phyloP scores from a whole-genome alignment of 805 yeast genomes.

The Hanseniaspora lindneri region DNA sequence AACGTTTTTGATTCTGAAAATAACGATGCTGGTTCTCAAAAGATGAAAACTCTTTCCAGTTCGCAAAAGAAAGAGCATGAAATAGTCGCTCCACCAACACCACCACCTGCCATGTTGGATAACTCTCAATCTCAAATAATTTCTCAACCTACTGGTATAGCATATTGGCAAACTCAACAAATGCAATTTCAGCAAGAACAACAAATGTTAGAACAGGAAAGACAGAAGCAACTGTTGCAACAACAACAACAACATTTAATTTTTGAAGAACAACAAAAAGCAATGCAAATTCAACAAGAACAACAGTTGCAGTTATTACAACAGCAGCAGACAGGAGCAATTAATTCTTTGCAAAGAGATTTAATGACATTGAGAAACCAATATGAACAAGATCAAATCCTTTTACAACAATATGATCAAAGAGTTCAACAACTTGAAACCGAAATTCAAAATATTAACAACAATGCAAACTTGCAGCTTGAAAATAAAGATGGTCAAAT shows the following conservation, averaged over 20 bases:
- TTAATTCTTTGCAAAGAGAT: constrained; percentile 73
- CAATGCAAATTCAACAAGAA: constrained; percentile 56
- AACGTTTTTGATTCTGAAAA: constrained; percentile 21
- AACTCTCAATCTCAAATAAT: constrained; percentile 33
- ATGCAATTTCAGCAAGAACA: constrained; percentile 63
- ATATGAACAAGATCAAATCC: constrained; percentile 71
- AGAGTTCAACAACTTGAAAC: constrained; percentile 70
- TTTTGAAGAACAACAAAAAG: constrained; percentile 44
- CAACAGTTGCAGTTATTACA: constrained; percentile 59
- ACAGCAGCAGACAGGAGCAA: constrained; percentile 64
- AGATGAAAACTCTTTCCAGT: background rate
- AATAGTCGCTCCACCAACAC: background rate
- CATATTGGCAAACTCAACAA: constrained; percentile 29
- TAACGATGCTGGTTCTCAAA: constrained; percentile 23
- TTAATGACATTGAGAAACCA: constrained; percentile 62
- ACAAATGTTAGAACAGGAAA: constrained; percentile 51
- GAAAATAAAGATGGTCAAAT: constrained; percentile 67
- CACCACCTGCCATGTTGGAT: constrained; percentile 28
- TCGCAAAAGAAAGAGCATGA: constrained; percentile 11
- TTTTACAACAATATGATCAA: constrained; percentile 77
- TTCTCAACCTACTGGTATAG: constrained; percentile 42
- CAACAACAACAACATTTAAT: constrained; percentile 65
- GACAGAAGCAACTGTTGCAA: constrained; percentile 59
- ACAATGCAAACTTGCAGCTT: constrained; percentile 59
- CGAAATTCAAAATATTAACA: constrained; percentile 50